A percentile compares a stretch with the other conserved stretches of the same genome.
Conservation (phyloP, 345 rosid genomes). For the Schrenkiella parvula region DNA sequence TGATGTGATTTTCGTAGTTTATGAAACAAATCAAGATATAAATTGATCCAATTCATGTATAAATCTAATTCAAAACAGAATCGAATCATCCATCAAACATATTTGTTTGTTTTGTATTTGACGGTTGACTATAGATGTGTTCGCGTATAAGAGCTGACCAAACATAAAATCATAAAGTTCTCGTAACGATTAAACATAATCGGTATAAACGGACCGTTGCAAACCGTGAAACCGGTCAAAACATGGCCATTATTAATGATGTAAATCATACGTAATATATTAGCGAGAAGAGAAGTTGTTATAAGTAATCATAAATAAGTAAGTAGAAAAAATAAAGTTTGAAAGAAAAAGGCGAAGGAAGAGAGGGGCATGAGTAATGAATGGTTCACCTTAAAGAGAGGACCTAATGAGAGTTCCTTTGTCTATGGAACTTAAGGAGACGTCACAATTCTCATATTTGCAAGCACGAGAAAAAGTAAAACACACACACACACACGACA, state of each 20-base stretch:
- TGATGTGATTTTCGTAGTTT: neutral
- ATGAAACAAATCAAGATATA: neutral
- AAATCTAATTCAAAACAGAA: neutral
- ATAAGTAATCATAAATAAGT: neutral
- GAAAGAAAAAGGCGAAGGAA: neutral
- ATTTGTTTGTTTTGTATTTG: neutral
- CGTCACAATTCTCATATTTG: constrained; percentile 36
- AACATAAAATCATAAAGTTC: neutral
- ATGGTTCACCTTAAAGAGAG: constrained; percentile 25
- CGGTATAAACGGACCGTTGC: neutral
- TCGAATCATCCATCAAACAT: neutral
- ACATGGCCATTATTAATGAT: constrained; percentile 5
- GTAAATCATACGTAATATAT: constrained; percentile 17
- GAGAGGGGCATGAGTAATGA: constrained; percentile 27
- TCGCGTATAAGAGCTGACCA: neutral
- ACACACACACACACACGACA: constrained; percentile 29
- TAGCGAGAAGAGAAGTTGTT: neutral
- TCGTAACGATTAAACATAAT: neutral
- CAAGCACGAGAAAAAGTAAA: constrained; percentile 45
- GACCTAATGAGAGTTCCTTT: constrained; percentile 36
- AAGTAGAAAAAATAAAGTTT: neutral
- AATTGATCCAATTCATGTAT: neutral
- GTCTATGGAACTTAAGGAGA: constrained; percentile 44
- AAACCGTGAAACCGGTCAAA: neutral
- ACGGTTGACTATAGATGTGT: neutral